Evolutionary conservation across 2,329 filamentous ascomycete species (phyloP).

Genomic region (Cryphonectria japonica): DNA sequence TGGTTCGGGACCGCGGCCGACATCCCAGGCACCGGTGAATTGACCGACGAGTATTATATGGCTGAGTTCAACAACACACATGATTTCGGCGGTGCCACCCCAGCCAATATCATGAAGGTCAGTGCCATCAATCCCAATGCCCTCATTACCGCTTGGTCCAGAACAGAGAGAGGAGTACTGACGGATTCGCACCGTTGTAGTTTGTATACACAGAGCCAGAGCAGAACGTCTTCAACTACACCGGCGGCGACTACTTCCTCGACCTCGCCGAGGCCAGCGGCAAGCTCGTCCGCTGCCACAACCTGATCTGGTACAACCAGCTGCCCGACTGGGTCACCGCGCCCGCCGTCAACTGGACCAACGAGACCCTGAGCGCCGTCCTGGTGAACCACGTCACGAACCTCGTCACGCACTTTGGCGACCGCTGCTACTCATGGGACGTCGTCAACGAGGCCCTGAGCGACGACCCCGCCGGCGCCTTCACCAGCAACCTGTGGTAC

Average conservation of each 20-base stretch:
- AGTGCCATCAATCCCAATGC: too few relatives aligned
- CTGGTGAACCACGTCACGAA: conserved; percentile 57
- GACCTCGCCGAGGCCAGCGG: conserved; percentile 46
- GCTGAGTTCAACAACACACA: conserved; percentile 12
- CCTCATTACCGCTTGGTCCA: background rate
- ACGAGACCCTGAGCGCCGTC: conserved; percentile 51
- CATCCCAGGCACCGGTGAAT: conserved; percentile 5
- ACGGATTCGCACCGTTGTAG: background rate
- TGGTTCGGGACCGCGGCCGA: conserved; percentile 16
- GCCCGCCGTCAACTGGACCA: conserved; percentile 49
- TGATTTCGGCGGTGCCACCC: conserved; percentile 14
- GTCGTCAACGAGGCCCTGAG: conserved; percentile 62
- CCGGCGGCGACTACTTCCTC: conserved; percentile 56
- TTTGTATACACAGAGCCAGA: conserved; percentile 56
- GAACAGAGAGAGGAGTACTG: background rate
- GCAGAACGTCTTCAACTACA: conserved; percentile 63
- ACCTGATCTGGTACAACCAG: conserved; percentile 50
- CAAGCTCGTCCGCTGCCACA: conserved; percentile 63
- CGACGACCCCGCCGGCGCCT: conserved; percentile 51
- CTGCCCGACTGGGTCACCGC: conserved; percentile 54
- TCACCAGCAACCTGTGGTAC: conserved; percentile 53
- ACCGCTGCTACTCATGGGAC: conserved; percentile 56
- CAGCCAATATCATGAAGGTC: conserved; percentile 16
- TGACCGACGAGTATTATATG: conserved; percentile 6
- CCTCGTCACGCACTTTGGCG: conserved; percentile 51